Base-by-base conservation (phyloP, 2,329 filamentous ascomycete genomes). In the Furcasterigmium furcatum region DNA sequence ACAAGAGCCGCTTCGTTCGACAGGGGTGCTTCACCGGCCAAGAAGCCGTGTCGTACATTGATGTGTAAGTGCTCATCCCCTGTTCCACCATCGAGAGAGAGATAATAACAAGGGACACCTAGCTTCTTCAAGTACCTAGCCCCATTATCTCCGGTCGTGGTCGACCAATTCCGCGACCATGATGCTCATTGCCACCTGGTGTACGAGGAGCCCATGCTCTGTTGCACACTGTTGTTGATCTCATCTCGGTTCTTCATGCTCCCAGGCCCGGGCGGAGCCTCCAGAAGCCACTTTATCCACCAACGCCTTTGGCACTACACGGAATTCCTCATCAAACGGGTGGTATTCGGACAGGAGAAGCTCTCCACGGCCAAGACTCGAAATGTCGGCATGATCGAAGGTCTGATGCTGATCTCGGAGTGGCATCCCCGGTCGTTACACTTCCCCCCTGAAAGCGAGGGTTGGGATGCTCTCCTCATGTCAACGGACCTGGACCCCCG, bases 41-140 rank as follows among this genome's bases (percentile, higher is more conserved):
- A 44, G 55, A 58, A n/a, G 55, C 55, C 14, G 55, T 58, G 14
- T 56, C 55, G 3, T 58, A 58, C 19, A 46, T 54, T n/a, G 55
- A 56, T 14, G 19, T 55, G 55, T 57, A 22, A 47, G 52, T n/a
- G n/a, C 2, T 18, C 10, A 14, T 36, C 4, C 34, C 24, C 24
- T 27, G n/a, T n/a, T n/a, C 2, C 1, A 3, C 14, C n/a, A 36
- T 14, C n/a, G n/a, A n/a, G n/a, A n/a, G n/a, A n/a, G n/a, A n/a
- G n/a, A n/a, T n/a, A n/a, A n/a, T n/a, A n/a, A n/a, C n/a, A n/a
- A n/a, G n/a, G n/a, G n/a, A n/a, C n/a, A n/a, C 2, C 14, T 25
- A 48, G 46, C 5, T 48, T 48, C 29, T 48, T 46, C 35, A 43
- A 46, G 29, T 34, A 46, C n/a, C 27, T 48, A 3, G 41, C 44